Conservation (phyloP, 306 rosid species). For the Vachellia collinsii region DNA sequence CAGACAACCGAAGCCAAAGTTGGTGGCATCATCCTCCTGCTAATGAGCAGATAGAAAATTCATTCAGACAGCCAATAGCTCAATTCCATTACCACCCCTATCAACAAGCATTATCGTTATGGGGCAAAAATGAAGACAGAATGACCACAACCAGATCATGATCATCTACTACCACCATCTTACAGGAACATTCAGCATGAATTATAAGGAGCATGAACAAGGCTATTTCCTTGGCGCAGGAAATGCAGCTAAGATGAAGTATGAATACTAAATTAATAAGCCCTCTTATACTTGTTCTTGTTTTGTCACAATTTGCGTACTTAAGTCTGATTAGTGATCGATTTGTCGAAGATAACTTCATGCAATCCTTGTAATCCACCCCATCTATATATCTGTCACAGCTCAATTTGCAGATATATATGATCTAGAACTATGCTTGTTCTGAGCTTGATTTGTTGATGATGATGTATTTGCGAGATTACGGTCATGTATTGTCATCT, state of each 20-base stretch:
- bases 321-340: constrained; percentile 18
- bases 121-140: not conserved
- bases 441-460: no score
- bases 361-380: no score
- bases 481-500: no score
- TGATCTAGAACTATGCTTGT: no score
- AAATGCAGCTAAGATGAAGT: not conserved
- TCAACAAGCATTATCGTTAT: not conserved
- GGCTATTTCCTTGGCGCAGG: not conserved
- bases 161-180: not conserved
- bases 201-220: no score
- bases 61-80: not conserved
- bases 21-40: no score
- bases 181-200: not conserved
- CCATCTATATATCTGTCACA: no score
- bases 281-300: not conserved
- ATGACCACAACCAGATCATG: not conserved
- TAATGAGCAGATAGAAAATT: not conserved
- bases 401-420: no score
- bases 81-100: not conserved
- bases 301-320: constrained; percentile 17
- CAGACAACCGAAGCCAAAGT: no score
- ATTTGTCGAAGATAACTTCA: not conserved
- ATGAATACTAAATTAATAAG: no score
- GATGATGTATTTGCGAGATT: no score